These are phyloP conservation scores for Priceomyces medius DNA, from an alignment of 805 yeast species.

Conservation along the genomic window DNA sequence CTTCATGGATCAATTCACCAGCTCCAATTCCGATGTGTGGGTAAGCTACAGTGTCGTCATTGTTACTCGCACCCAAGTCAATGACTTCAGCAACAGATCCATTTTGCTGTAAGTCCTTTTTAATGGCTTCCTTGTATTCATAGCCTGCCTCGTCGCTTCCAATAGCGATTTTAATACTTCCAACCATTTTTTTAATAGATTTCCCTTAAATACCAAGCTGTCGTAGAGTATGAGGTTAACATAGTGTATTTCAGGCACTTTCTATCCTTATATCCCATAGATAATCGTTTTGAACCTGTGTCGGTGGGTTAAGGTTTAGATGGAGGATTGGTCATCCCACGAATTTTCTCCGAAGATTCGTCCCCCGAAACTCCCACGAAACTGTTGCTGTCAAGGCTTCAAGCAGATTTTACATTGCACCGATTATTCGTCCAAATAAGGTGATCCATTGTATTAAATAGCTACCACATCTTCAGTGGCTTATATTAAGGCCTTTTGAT, in stretches of 20 bases:
- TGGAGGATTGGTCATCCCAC: background rate
- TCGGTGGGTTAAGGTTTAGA: background rate
- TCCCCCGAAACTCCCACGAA: background rate
- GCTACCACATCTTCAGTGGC: too few relatives aligned
- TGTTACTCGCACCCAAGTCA: slow-evolving; percentile 40
- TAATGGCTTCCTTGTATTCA: slow-evolving; percentile 40
- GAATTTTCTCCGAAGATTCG: slow-evolving; percentile 2
- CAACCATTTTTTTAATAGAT: background rate
- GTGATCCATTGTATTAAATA: too few relatives aligned
- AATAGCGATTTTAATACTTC: slow-evolving; percentile 28
- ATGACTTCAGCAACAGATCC: slow-evolving; percentile 29
- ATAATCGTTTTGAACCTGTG: background rate
- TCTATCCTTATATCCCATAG: too few relatives aligned
- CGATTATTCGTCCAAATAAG: slow-evolving; percentile 3
- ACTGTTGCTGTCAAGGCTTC: background rate
- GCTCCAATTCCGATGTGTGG: slow-evolving; percentile 45
- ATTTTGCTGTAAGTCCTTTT: slow-evolving; percentile 30
- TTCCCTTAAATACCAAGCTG: too few relatives aligned
- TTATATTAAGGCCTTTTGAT: too few relatives aligned
- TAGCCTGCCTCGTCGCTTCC: slow-evolving; percentile 48
- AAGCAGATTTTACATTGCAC: background rate
- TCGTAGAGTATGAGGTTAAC: too few relatives aligned
- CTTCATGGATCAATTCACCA: slow-evolving; percentile 38
- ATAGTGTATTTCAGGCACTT: too few relatives aligned
- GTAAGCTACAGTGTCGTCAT: slow-evolving; percentile 37